These are phyloP conservation scores for Hyphopichia fennica DNA, from an alignment of 1,139 yeast genomes.

Conservation along the genomic window DNA sequence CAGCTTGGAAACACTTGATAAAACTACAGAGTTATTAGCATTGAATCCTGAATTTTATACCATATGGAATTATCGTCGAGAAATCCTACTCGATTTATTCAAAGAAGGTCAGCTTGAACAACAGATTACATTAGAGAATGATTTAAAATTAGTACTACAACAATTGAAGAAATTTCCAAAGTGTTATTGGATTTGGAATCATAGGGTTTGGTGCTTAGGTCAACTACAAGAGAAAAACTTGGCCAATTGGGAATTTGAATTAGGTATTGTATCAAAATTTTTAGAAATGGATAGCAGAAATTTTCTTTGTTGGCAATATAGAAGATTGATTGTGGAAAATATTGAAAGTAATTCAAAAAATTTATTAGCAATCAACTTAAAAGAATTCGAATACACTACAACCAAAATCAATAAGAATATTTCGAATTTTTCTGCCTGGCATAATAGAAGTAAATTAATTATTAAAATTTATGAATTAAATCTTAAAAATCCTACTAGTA, in stretches of 20 bases:
- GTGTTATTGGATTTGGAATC: conserved; percentile 97
- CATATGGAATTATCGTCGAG: conserved; percentile 87
- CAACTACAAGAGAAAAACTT: conserved; percentile 44
- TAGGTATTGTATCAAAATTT: conserved; percentile 66
- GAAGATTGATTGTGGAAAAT: conserved; percentile 66
- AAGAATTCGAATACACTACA: conserved; percentile 79
- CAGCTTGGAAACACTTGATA: conserved; percentile 44
- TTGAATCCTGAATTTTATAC: conserved; percentile 88
- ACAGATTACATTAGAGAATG: conserved; percentile 50
- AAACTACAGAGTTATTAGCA: conserved; percentile 52
- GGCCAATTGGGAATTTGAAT: conserved; percentile 67
- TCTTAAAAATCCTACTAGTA: conserved; percentile 10
- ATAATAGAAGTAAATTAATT: conserved; percentile 74
- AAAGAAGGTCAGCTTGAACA: conserved; percentile 2
- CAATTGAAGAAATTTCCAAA: conserved; percentile 73
- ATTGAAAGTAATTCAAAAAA: conserved; percentile 34
- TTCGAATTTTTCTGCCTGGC: conserved; percentile 96
- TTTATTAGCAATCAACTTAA: conserved; percentile 18
- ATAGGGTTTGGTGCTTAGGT: conserved; percentile 78
- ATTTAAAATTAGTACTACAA: conserved; percentile 59
- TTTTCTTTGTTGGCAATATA: conserved; percentile 94
- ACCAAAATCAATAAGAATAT: conserved; percentile 76
- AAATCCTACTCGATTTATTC: conserved; percentile 49
- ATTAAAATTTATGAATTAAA: conserved; percentile 44
- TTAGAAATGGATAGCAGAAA: conserved; percentile 76